These are phyloP conservation scores for Acacia pycnantha DNA, from an alignment of 331 rosid species.

Conservation along the genomic window DNA sequence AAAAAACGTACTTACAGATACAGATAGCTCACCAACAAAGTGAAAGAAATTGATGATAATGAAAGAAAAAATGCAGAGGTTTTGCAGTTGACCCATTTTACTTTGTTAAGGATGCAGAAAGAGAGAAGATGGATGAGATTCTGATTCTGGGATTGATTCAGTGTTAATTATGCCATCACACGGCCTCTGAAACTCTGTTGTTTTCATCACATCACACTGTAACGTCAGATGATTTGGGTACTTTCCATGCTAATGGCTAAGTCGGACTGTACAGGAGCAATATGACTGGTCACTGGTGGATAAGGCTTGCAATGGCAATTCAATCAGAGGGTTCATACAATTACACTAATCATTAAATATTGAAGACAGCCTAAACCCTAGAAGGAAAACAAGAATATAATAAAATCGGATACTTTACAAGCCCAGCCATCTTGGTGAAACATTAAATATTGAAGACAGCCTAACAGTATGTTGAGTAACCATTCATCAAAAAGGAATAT, in stretches of 20 bases:
- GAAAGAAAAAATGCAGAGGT: not conserved
- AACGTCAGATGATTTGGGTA: not conserved
- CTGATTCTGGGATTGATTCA: not conserved
- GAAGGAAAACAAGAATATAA: not conserved
- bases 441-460: conserved; percentile 26
- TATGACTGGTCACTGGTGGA: not conserved
- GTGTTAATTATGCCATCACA: not conserved
- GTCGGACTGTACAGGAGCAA: too few relatives aligned
- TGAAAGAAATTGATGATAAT: not conserved
- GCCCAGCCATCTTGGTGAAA: conserved; percentile 36
- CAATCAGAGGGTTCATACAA: not conserved
- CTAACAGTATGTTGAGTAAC: conserved; percentile 22
- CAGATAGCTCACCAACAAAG: too few relatives aligned
- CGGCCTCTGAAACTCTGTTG: not conserved
- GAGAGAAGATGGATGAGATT: not conserved
- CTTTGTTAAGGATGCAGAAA: not conserved
- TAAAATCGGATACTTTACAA: conserved; percentile 31
- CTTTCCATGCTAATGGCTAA: not conserved
- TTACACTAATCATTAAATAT: not conserved
- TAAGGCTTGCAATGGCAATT: not conserved
- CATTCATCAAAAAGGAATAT: conserved; percentile 32
- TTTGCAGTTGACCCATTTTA: not conserved
- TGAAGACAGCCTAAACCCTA: too few relatives aligned
- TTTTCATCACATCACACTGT: not conserved
- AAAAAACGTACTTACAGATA: too few relatives aligned